Conservation (phyloP, 179 eudicot genomes). For the Beta macrorhiza region DNA sequence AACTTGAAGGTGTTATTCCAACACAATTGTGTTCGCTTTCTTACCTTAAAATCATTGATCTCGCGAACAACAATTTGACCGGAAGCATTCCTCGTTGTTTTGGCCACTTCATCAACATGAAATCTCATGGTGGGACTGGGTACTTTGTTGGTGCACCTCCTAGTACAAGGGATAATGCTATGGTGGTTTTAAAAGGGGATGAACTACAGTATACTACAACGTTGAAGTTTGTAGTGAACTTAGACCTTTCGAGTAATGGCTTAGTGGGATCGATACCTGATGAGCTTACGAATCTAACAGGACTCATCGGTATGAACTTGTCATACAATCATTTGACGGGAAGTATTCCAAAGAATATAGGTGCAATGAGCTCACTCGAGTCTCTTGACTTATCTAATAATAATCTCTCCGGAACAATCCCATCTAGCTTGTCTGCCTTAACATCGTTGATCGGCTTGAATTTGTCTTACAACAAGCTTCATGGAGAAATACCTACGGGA, state of each 20-base stretch:
- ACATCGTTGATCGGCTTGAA: slow-evolving; percentile 31
- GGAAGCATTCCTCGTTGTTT: slow-evolving; percentile 43
- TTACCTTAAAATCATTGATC: slow-evolving; percentile 27
- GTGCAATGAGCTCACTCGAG: slow-evolving; percentile 37
- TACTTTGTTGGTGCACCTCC: no score
- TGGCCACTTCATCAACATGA: slow-evolving; percentile 25
- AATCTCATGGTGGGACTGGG: background rate
- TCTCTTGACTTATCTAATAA: slow-evolving; percentile 54
- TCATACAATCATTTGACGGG: slow-evolving; percentile 40
- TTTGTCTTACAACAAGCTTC: slow-evolving; percentile 44
- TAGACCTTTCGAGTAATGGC: slow-evolving; percentile 49
- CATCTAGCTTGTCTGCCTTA: slow-evolving; percentile 37
- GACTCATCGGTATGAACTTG: slow-evolving; percentile 40
- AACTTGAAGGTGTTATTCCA: slow-evolving; percentile 36
- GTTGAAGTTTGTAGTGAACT: slow-evolving; percentile 23
- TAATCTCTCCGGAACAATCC: slow-evolving; percentile 40
- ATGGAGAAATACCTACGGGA: slow-evolving; percentile 47
- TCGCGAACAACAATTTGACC: slow-evolving; percentile 30
- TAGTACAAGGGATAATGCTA: background rate
- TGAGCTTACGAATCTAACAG: slow-evolving; percentile 27
- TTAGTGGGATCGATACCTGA: slow-evolving; percentile 46
- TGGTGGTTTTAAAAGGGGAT: slow-evolving; percentile 37
- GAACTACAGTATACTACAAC: slow-evolving; percentile 27
- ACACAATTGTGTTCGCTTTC: slow-evolving; percentile 24
- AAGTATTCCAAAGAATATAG: slow-evolving; percentile 39